Evolutionary conservation across 164 flowering plant species (phyloP).

Genomic region (Houttuynia cordata): DNA sequence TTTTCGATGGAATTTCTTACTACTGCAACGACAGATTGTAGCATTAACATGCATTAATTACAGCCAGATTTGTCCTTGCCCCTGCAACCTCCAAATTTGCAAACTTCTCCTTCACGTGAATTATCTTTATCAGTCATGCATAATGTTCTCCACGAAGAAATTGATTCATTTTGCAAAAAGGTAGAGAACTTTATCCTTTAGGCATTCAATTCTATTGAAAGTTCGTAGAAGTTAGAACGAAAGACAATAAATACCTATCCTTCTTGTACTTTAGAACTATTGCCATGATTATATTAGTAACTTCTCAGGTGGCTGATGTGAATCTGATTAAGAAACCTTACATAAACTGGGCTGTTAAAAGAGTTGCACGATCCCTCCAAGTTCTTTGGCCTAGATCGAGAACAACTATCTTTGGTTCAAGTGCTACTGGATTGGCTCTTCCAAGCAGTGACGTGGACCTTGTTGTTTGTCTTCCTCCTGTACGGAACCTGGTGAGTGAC

Average conservation of each 20-base stretch:
- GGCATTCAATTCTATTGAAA: not conserved
- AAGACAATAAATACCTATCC: not conserved
- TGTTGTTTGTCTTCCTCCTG: constrained; percentile 96
- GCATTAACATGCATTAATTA: not conserved
- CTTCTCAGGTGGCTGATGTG: constrained; percentile 64
- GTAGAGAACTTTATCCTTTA: constrained; percentile 17
- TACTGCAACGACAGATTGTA: too few species aligned
- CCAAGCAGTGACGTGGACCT: constrained; percentile 98
- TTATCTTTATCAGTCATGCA: constrained; percentile 54
- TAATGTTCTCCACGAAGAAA: constrained; percentile 73
- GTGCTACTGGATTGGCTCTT: constrained; percentile 88
- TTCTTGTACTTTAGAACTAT: too few species aligned
- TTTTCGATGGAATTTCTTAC: not conserved
- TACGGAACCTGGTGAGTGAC: constrained; percentile 67
- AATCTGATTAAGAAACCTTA: constrained; percentile 73
- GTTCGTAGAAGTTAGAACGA: too few species aligned
- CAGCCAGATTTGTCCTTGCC: constrained; percentile 94
- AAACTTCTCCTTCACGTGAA: constrained; percentile 37
- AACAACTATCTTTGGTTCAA: constrained; percentile 86
- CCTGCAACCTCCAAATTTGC: constrained; percentile 58
- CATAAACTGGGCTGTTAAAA: constrained; percentile 91
- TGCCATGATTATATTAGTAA: not conserved
- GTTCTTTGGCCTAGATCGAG: constrained; percentile 95
- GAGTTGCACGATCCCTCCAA: constrained; percentile 89
- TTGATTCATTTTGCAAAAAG: constrained; percentile 79